Percentiles rank a stretch among this genome's conserved stretches.
Evolutionary conservation across 106 monocot species (phyloP).

Genomic region (Acanthochlamys bracteata): DNA sequence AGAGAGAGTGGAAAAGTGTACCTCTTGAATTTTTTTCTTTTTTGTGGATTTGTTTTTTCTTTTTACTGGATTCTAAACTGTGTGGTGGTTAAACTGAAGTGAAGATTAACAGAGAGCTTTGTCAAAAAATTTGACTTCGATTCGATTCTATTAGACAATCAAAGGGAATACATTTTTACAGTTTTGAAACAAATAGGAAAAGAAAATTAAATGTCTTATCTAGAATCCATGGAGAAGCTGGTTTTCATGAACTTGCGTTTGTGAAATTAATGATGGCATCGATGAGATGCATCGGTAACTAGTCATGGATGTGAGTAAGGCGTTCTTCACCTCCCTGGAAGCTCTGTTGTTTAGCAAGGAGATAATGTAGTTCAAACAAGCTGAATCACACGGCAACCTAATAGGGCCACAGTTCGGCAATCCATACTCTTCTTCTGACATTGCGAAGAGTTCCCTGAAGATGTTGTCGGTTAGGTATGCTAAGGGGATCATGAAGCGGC

Average conservation of each 20-base stretch:
- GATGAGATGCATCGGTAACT: not conserved
- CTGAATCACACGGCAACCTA: constrained; percentile 5
- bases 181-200: not conserved
- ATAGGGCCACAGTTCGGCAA: constrained; percentile 15
- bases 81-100: too few relatives aligned
- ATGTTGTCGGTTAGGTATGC: constrained; percentile 11
- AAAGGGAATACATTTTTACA: not conserved
- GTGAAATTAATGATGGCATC: not conserved
- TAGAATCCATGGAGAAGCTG: not conserved
- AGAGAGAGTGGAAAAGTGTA: too few relatives aligned
- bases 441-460: constrained; percentile 14
- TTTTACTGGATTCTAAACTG: too few relatives aligned
- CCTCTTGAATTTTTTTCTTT: too few relatives aligned
- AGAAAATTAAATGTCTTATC: not conserved
- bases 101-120: too few relatives aligned
- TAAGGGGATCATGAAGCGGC: constrained; percentile 14
- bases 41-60: too few relatives aligned
- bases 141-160: too few relatives aligned
- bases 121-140: not conserved
- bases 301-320: not conserved
- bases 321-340: not conserved
- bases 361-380: constrained; percentile 6
- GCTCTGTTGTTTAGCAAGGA: not conserved
- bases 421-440: constrained; percentile 27
- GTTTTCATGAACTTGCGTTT: not conserved